Conservation (phyloP, 2,329 filamentous ascomycete species). For the Ophiostoma ulmi region DNA sequence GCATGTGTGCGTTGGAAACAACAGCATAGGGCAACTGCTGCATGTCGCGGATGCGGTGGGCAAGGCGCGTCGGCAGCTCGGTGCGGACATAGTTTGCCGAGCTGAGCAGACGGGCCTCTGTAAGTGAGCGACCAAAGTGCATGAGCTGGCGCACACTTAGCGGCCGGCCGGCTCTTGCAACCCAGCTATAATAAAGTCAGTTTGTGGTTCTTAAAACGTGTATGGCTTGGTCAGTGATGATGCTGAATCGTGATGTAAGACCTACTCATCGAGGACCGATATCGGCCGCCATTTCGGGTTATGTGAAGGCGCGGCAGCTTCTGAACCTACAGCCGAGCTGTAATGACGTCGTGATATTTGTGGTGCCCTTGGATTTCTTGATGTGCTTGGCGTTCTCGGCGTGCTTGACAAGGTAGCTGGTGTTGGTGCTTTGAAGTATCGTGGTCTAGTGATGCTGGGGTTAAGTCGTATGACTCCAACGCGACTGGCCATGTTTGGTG, state of each 20-base stretch:
- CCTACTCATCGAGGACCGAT: constrained; percentile 60
- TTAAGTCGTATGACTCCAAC: constrained; percentile 20
- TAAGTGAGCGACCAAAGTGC: constrained; percentile 91
- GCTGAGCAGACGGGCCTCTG: constrained; percentile 80
- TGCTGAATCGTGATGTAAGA: neutral
- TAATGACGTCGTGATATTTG: neutral
- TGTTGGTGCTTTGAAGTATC: neutral
- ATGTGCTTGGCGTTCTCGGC: neutral
- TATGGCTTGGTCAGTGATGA: neutral
- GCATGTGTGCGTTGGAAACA: constrained; percentile 90
- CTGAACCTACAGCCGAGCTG: constrained; percentile 11
- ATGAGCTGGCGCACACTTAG: constrained; percentile 95
- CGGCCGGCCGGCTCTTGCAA: constrained; percentile 84
- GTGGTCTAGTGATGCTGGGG: constrained; percentile 1
- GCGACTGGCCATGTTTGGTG: constrained; percentile 22
- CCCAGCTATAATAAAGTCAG: constrained; percentile 61
- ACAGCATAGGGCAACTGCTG: constrained; percentile 94
- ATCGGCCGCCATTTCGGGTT: constrained; percentile 54
- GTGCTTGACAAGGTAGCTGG: neutral
- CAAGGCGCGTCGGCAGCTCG: constrained; percentile 87
- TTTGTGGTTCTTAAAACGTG: neutral
- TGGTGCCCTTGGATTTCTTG: neutral
- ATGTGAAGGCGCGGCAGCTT: constrained; percentile 12
- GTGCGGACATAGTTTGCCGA: constrained; percentile 97
- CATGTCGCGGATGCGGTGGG: constrained; percentile 94